Percentiles rank a stretch among this genome's conserved stretches.
These are phyloP conservation scores for Penicillium subrubescens DNA, from an alignment of 495 filamentous ascomycete species.

Conservation along the genomic window DNA sequence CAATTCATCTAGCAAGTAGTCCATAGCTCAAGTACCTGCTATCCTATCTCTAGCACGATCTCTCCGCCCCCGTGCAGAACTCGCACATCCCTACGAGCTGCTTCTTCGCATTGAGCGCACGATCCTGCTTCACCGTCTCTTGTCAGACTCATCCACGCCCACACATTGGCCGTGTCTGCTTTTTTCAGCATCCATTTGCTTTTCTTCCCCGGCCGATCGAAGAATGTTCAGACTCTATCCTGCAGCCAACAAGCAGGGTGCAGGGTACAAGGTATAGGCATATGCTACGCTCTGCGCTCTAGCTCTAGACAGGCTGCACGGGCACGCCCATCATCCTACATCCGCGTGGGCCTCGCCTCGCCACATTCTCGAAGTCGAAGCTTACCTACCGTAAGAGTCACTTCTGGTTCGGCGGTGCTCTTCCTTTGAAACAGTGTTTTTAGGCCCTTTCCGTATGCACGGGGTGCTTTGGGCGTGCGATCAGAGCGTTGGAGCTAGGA, in stretches of 20 bases:
- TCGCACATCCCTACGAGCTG: background rate
- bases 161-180: background rate
- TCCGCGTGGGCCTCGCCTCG: conserved; percentile 4
- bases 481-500: background rate
- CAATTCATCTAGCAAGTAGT: background rate
- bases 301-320: background rate
- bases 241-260: background rate
- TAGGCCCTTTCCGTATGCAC: background rate
- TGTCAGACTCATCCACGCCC: conserved; percentile 3
- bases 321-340: background rate
- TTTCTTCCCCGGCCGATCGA: conserved; percentile 6
- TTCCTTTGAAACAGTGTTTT: background rate
- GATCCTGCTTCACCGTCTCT: conserved; percentile 19
- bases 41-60: background rate
- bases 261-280: background rate
- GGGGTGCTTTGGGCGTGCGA: conserved; percentile 2
- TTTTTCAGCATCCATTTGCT: background rate
- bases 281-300: background rate
- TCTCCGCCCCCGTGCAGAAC: background rate
- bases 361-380: conserved; percentile 36
- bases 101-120: background rate
- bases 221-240: background rate
- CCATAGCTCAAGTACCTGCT: background rate
- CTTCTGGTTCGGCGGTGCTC: background rate
- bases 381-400: conserved; percentile 16